These are phyloP conservation scores for Globisporangium yorkense DNA, from an alignment of 352 stramenopile species.

Conservation along the genomic window DNA sequence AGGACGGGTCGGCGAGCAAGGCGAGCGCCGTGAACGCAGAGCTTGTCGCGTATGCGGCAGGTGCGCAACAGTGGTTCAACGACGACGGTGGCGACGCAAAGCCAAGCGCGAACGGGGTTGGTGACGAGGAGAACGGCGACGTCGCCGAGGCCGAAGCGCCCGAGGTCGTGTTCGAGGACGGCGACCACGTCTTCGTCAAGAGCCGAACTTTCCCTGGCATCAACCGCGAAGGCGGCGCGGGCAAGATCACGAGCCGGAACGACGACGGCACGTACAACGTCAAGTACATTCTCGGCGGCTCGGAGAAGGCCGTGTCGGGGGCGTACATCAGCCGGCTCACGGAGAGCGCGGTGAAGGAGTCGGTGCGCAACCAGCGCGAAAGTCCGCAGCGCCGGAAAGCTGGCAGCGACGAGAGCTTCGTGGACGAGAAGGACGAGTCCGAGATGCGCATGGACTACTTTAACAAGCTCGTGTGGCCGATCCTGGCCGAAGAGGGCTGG, in stretches of 20 bases:
- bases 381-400: slow-evolving; percentile 1
- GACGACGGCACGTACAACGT: slow-evolving; percentile 72
- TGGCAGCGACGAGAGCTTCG: not conserved
- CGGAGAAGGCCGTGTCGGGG: slow-evolving; percentile 56
- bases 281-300: slow-evolving; percentile 80
- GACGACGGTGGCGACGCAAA: slow-evolving; percentile 14
- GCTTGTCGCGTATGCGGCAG: not conserved
- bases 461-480: slow-evolving; percentile 73
- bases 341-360: slow-evolving; percentile 68
- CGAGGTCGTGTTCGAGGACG: slow-evolving; percentile 34
- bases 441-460: slow-evolving; percentile 60
- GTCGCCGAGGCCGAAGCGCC: not conserved
- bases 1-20: not conserved
- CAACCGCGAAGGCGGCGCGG: slow-evolving; percentile 72
- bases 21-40: not conserved
- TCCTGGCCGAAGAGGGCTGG: slow-evolving; percentile 71
- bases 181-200: slow-evolving; percentile 68
- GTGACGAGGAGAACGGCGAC: slow-evolving; percentile 5
- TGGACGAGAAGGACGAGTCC: slow-evolving; percentile 17
- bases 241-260: slow-evolving; percentile 38
- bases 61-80: slow-evolving; percentile 34
- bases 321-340: slow-evolving; percentile 64
- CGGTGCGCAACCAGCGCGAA: slow-evolving; percentile 49
- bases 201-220: slow-evolving; percentile 70
- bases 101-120: slow-evolving; percentile 6